A percentile compares a stretch with the other conserved stretches of the same genome.
Conservation (phyloP, 225 moss, liverwort and hornwort species). For the Bryoerythrophyllum caledonicum region DNA sequence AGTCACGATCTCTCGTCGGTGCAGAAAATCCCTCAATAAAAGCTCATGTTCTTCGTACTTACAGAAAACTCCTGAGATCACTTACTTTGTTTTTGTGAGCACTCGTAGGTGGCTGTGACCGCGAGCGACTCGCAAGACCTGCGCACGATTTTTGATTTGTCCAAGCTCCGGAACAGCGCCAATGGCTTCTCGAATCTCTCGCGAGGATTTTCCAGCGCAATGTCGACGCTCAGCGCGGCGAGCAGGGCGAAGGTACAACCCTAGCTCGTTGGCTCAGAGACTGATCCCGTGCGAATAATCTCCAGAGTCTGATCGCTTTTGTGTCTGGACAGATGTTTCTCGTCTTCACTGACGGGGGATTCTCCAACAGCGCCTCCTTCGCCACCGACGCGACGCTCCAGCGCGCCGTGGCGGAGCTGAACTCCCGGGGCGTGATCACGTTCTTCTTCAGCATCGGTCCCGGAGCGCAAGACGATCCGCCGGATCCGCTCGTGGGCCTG, state of each 20-base stretch:
- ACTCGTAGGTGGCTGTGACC: constrained; percentile 1
- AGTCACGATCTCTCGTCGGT: neutral
- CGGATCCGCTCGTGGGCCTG: constrained; percentile 36
- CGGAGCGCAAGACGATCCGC: constrained; percentile 29
- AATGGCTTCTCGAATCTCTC: constrained; percentile 34
- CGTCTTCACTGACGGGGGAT: constrained; percentile 44
- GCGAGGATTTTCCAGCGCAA: constrained; percentile 28
- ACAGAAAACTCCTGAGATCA: too few species aligned
- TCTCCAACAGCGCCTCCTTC: constrained; percentile 9
- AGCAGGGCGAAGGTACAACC: constrained; percentile 26
- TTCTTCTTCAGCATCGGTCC: constrained; percentile 50
- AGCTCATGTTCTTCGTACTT: neutral
- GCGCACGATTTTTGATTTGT: constrained; percentile 21
- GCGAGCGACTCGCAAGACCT: constrained; percentile 2
- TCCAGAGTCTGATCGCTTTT: too few species aligned
- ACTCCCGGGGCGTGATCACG: constrained; percentile 22
- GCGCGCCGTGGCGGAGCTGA: constrained; percentile 27
- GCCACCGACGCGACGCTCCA: constrained; percentile 14
- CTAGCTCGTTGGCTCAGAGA: too few species aligned
- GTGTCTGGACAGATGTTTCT: constrained; percentile 35
- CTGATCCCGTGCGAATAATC: too few species aligned
- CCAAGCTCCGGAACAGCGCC: constrained; percentile 18
- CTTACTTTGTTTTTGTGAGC: neutral
- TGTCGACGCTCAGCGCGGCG: constrained; percentile 10
- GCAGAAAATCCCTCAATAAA: too few species aligned